Conservation (phyloP, 495 filamentous ascomycete genomes). For the Penicillium steckii region DNA sequence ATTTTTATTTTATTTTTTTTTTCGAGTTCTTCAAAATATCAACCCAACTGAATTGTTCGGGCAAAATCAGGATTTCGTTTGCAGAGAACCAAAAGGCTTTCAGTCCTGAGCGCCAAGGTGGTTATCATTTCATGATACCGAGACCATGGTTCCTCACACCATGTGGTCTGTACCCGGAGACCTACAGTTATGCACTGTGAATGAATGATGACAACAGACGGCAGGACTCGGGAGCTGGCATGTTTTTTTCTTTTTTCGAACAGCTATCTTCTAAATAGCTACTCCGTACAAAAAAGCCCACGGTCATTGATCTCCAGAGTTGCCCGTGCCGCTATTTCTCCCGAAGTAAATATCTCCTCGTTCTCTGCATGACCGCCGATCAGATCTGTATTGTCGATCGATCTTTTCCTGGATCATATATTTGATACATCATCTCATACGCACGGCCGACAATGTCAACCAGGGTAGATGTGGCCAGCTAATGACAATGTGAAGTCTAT, state of each 20-base stretch:
- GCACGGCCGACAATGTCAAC: neutral
- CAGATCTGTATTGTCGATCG: neutral
- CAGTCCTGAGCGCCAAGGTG: neutral
- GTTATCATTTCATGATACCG: constrained; percentile 1
- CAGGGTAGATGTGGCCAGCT: neutral
- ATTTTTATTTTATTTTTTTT: too few species aligned
- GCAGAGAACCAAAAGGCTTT: neutral
- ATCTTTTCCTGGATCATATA: neutral
- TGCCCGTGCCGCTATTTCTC: constrained; percentile 1
- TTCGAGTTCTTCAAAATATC: neutral
- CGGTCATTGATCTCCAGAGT: constrained; percentile 1
- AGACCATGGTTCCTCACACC: constrained; percentile 14
- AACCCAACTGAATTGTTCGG: neutral
- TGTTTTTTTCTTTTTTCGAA: too few species aligned
- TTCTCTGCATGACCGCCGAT: neutral
- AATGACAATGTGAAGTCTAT: neutral
- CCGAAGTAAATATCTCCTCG: neutral
- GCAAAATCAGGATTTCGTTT: neutral
- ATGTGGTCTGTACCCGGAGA: constrained; percentile 18
- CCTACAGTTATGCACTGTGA: constrained; percentile 11
- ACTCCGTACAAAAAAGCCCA: neutral
- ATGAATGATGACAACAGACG: constrained; percentile 1
- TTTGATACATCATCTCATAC: neutral
- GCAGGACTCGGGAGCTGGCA: constrained; percentile 10
- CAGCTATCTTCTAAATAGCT: constrained; percentile 2